Conservation (phyloP, 169 alveolate species). For the Cryptosporidium ubiquitum region DNA sequence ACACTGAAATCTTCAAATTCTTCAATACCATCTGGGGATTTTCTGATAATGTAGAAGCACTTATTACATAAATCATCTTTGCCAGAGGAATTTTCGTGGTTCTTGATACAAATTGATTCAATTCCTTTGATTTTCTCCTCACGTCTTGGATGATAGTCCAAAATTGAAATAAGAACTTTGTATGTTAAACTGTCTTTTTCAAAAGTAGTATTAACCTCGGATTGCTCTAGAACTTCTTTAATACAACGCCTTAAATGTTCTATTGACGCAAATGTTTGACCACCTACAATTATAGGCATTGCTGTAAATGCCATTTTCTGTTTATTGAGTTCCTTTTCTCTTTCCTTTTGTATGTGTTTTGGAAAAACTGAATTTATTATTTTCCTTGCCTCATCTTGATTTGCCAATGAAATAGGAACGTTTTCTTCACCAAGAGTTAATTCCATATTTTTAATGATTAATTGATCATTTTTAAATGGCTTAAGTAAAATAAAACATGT, state of each 20-base stretch:
- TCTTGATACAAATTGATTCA: conserved; percentile 41
- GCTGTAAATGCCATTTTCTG: conserved; percentile 42
- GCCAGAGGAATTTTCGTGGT: neutral
- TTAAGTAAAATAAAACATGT: conserved; percentile 49
- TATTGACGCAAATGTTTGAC: conserved; percentile 60
- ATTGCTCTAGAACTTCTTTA: conserved; percentile 50
- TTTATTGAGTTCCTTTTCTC: conserved; percentile 68
- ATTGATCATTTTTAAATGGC: conserved; percentile 51
- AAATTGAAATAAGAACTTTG: conserved; percentile 28
- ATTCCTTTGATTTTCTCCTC: conserved; percentile 23
- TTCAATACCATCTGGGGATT: conserved; percentile 16
- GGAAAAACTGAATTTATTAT: conserved; percentile 38
- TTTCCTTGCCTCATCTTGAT: conserved; percentile 60
- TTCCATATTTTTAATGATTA: neutral
- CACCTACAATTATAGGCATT: conserved; percentile 42
- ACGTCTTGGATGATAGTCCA: conserved; percentile 60
- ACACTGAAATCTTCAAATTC: conserved; percentile 69
- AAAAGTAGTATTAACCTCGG: conserved; percentile 22
- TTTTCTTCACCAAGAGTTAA: conserved; percentile 10
- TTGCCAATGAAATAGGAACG: neutral
- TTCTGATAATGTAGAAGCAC: conserved; percentile 48
- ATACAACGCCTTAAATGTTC: conserved; percentile 66
- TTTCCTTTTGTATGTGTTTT: conserved; percentile 62
- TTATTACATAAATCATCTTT: conserved; percentile 3
- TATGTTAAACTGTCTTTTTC: conserved; percentile 36